Percentiles rank a stretch among this genome's conserved stretches.
These are phyloP conservation scores for Ogataea nakhonphanomensis DNA, from an alignment of 805 yeast genomes.

Conservation along the genomic window DNA sequence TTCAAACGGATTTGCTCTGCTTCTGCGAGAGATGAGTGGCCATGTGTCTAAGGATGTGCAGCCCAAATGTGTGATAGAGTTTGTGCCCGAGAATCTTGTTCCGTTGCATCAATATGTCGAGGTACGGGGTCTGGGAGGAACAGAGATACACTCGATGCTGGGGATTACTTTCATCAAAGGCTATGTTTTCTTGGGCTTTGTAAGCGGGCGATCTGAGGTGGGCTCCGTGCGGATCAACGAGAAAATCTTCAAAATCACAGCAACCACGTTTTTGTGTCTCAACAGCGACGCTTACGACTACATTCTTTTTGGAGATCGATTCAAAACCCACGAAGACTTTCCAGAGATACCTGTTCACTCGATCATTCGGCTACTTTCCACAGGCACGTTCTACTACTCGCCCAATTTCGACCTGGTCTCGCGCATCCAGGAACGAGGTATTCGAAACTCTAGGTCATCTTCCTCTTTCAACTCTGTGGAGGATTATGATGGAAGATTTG, in stretches of 20 bases:
- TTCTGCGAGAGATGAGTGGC: conserved; percentile 47
- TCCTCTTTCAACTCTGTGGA: conserved; percentile 30
- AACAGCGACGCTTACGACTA: conserved; percentile 54
- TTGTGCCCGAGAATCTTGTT: conserved; percentile 40
- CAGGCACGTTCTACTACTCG: conserved; percentile 49
- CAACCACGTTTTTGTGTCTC: conserved; percentile 63
- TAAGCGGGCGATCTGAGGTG: conserved; percentile 50
- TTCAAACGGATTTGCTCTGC: conserved; percentile 54
- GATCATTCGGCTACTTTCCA: conserved; percentile 40
- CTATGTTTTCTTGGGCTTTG: conserved; percentile 52
- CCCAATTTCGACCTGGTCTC: conserved; percentile 44
- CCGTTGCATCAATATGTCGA: conserved; percentile 42
- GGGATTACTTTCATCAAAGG: conserved; percentile 59
- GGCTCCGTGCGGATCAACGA: conserved; percentile 60
- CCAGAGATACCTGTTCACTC: conserved; percentile 40
- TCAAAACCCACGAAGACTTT: conserved; percentile 18
- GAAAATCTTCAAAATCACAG: conserved; percentile 49
- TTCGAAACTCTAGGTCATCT: conserved; percentile 21
- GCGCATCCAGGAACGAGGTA: conserved; percentile 43
- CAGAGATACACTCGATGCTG: conserved; percentile 46
- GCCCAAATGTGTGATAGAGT: conserved; percentile 51
- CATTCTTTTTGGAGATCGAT: conserved; percentile 16
- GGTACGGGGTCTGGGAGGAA: conserved; percentile 25
- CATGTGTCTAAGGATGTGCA: conserved; percentile 23
- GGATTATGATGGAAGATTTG: conserved; percentile 43